Percentiles rank a stretch among this genome's conserved stretches.
Evolutionary conservation across 2,329 filamentous ascomycete species (phyloP).

Genomic region (Trichoderma polysporum): DNA sequence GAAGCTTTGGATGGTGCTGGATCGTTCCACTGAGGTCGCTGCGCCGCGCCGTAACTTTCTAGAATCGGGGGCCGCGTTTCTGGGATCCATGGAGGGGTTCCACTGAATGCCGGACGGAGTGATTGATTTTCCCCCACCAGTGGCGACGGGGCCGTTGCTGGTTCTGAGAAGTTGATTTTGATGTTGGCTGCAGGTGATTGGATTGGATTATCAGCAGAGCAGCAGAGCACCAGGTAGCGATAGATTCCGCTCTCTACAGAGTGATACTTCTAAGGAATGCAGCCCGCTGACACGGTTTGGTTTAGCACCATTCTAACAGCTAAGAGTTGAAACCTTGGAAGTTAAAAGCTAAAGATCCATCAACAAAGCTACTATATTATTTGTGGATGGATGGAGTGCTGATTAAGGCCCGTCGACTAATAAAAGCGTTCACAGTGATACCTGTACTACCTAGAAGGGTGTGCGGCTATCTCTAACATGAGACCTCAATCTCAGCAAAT

Average conservation of each 20-base stretch:
- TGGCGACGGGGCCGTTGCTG: not conserved
- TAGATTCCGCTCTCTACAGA: not conserved
- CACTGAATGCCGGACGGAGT: not conserved
- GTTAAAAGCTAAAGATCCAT: not conserved
- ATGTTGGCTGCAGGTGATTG: not conserved
- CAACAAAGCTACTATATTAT: too few relatives aligned
- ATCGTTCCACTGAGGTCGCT: conserved; percentile 9
- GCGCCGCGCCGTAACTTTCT: not conserved
- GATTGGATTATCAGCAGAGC: not conserved
- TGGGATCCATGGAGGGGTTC: not conserved
- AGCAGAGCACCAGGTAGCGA: too few relatives aligned
- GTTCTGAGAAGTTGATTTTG: not conserved
- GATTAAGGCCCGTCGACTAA: too few relatives aligned
- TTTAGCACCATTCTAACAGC: not conserved
- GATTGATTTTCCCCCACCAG: not conserved
- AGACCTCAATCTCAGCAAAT: too few relatives aligned
- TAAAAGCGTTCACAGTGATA: too few relatives aligned
- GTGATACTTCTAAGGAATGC: not conserved
- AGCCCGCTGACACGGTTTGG: not conserved
- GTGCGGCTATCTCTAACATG: too few relatives aligned
- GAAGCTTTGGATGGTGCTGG: not conserved
- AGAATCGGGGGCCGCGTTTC: not conserved
- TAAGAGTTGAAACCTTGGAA: not conserved
- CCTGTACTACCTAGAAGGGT: too few relatives aligned
- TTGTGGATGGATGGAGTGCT: too few relatives aligned